Base-by-base conservation (phyloP, 495 filamentous ascomycete species). In the Penicillium pulvis region DNA sequence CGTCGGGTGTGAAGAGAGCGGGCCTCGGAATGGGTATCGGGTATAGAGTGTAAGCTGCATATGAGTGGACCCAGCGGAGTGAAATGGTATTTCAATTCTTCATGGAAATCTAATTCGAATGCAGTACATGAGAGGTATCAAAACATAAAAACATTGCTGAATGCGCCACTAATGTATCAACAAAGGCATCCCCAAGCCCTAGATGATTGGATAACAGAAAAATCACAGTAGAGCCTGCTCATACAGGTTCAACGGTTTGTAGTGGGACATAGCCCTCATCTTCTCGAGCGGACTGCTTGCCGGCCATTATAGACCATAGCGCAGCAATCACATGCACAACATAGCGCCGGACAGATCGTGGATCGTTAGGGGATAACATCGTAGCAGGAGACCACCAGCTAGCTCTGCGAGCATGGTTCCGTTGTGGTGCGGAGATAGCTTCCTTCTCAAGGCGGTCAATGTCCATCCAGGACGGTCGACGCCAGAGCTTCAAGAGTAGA, bases 391-490 rank as follows among this genome's bases (percentile, higher is more conserved):
- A 45, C 72, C 73, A 76, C 74, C 75, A 76, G 62, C 58, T 69
- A 45, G 62, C 59, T 54, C 61, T 65, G 20, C 57, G 56, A 24
- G 50, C 10, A 59, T 62, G 60, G 26, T 44, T 20, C 5, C 53
- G 42, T 35, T 39, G 39, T 12, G 12, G 14, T 19, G 14, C 53
- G 4, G 62, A 48, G 41, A 70, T 60, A 19, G 71, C 51, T 49
- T 78, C 75, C 52, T 87, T 83, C 53, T 86, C 85, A 23, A 89
- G 71, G 36, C 83, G 75, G 14, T 84, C 85, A 49, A 88, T 84
- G 17, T 89, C 83, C 94, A 98, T 96, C 93, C 93, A 99, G 11
- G 71, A 67, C 3, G 94, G 94, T 16, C 94, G 80, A 54, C 76
- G 84, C 94, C 94, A 99, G 61, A 89, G 88, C 66, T 90, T 96